These are phyloP conservation scores for Pseudozyma sp. DNA, from an alignment of 1,284 basidiomycete genomes.

Conservation along the genomic window DNA sequence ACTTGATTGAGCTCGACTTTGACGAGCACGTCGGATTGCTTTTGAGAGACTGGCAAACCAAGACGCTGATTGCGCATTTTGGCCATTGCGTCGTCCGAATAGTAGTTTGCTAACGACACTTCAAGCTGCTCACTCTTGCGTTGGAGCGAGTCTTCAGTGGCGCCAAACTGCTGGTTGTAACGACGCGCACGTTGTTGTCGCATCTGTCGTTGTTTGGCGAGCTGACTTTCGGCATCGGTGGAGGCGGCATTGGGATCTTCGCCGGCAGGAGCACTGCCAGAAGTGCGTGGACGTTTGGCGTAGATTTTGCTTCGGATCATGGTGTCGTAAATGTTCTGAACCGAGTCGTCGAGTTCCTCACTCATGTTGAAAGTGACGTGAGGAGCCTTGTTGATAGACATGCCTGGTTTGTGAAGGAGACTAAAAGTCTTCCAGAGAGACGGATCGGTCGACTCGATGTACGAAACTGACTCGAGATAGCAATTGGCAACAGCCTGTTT, in stretches of 20 bases:
- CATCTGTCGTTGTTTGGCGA: constrained; percentile 41
- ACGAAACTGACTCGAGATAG: constrained; percentile 87
- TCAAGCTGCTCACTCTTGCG: constrained; percentile 77
- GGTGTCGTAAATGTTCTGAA: constrained; percentile 77
- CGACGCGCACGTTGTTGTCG: constrained; percentile 35
- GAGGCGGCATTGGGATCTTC: constrained; percentile 59
- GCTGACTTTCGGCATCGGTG: constrained; percentile 55
- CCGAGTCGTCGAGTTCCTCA: constrained; percentile 78
- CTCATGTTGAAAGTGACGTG: constrained; percentile 80
- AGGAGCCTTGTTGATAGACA: constrained; percentile 75
- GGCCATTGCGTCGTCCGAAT: constrained; percentile 76
- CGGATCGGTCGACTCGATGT: constrained; percentile 85
- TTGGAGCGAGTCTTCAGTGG: constrained; percentile 63
- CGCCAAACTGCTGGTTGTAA: constrained; percentile 42
- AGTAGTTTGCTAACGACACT: constrained; percentile 75
- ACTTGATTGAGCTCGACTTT: constrained; percentile 85
- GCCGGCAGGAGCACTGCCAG: constrained; percentile 36
- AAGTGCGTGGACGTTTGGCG: constrained; percentile 61
- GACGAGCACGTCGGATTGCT: constrained; percentile 67
- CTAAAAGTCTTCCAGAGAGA: constrained; percentile 82
- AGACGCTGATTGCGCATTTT: constrained; percentile 78
- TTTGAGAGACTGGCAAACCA: constrained; percentile 76
- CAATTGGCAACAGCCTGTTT: constrained; percentile 81
- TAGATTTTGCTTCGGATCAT: constrained; percentile 72
- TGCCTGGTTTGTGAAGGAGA: constrained; percentile 62